Evolutionary conservation across 169 alveolate genomes (phyloP).

Genomic region (Plasmodium yoelii): DNA sequence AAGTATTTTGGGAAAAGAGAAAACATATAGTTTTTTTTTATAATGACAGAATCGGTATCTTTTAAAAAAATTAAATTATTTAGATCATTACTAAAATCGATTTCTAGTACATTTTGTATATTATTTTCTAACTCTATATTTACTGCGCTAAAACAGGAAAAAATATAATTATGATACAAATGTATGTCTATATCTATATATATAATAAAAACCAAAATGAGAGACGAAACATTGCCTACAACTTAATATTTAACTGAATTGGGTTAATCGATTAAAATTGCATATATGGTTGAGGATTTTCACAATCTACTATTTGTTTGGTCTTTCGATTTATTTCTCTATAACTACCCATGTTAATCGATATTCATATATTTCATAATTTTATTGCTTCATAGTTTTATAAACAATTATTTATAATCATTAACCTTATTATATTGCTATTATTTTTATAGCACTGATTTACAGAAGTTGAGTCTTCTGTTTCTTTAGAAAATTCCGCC

Average conservation of each 20-base stretch:
- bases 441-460: slow-evolving; percentile 8
- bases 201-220: too few relatives aligned
- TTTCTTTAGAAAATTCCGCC: slow-evolving; percentile 1
- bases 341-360: too few relatives aligned
- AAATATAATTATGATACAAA: slow-evolving; percentile 8
- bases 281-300: too few relatives aligned
- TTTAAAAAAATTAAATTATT: slow-evolving; percentile 30
- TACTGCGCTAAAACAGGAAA: slow-evolving; percentile 18
- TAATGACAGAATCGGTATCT: slow-evolving; percentile 12
- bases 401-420: neutral
- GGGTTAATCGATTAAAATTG: too few relatives aligned
- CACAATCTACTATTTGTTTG: too few relatives aligned
- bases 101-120: slow-evolving; percentile 22
- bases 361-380: too few relatives aligned
- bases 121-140: slow-evolving; percentile 41
- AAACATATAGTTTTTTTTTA: slow-evolving; percentile 52
- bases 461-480: slow-evolving; percentile 6
- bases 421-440: slow-evolving; percentile 41
- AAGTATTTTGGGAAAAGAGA: slow-evolving; percentile 43
- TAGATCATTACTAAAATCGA: slow-evolving; percentile 24
- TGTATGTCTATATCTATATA: neutral
- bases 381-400: too few relatives aligned
- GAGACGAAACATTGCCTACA: too few relatives aligned
- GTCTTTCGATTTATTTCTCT: too few relatives aligned
- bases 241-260: too few relatives aligned